These are phyloP conservation scores for Alternaria sp. DNA, from an alignment of 2,329 filamentous ascomycete species.

Conservation along the genomic window DNA sequence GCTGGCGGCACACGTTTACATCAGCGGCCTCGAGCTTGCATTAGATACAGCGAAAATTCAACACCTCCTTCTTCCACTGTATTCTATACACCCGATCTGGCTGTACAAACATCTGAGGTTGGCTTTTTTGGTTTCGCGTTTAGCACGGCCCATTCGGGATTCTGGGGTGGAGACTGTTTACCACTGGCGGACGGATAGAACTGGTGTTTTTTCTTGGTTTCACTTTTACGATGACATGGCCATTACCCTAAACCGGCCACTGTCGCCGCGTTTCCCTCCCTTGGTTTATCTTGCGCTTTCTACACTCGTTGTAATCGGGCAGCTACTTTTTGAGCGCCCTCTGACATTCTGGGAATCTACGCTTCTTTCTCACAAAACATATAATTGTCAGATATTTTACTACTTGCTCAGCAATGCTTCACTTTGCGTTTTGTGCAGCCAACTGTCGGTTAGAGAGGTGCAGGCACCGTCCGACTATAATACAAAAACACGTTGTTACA, in stretches of 20 bases:
- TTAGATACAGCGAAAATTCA: constrained; percentile 40
- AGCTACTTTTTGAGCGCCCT: constrained; percentile 21
- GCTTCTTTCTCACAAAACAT: constrained; percentile 34
- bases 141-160: constrained; percentile 37
- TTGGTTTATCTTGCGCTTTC: constrained; percentile 40
- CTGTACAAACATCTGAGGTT: constrained; percentile 27
- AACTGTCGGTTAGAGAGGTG: constrained; percentile 43
- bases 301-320: constrained; percentile 53
- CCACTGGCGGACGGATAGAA: constrained; percentile 34
- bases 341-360: constrained; percentile 47
- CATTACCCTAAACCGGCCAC: constrained; percentile 37
- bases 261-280: constrained; percentile 39
- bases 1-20: constrained; percentile 41
- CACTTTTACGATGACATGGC: constrained; percentile 46
- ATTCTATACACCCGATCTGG: constrained; percentile 39
- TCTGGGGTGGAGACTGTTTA: constrained; percentile 25
- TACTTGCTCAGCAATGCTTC: constrained; percentile 32
- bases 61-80: constrained; percentile 36
- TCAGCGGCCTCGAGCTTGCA: constrained; percentile 28
- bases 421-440: constrained; percentile 20
- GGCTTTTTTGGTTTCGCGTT: constrained; percentile 34
- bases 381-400: constrained; percentile 34
- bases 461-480: constrained; percentile 44
- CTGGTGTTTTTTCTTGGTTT: constrained; percentile 38
- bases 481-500: constrained; percentile 28